A percentile compares a stretch with the other conserved stretches of the same genome.
Conservation (phyloP, 225 moss, liverwort and hornwort genomes). For the Climacium dendroides region DNA sequence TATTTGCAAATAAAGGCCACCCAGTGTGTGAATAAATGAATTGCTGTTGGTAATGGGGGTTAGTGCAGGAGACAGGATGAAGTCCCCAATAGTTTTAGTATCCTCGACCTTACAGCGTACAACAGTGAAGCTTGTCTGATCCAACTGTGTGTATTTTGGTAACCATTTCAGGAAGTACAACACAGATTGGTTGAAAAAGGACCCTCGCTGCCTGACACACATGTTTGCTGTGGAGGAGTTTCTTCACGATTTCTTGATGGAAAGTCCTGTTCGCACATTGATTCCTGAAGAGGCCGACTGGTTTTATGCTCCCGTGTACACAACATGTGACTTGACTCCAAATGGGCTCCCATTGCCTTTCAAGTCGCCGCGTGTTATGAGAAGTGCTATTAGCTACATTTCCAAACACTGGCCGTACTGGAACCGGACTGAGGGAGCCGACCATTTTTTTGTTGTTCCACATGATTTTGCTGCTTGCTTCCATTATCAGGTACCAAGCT, state of each 20-base stretch:
- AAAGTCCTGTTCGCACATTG: constrained; percentile 67
- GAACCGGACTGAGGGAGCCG: constrained; percentile 82
- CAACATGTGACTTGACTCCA: constrained; percentile 75
- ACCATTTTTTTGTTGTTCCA: constrained; percentile 80
- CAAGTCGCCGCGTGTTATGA: constrained; percentile 74
- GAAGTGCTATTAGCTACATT: constrained; percentile 70
- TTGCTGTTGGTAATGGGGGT: neutral
- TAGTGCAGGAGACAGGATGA: neutral
- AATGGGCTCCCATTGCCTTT: constrained; percentile 81
- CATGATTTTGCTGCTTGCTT: constrained; percentile 92
- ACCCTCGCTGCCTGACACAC: constrained; percentile 67
- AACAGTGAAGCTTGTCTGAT: neutral
- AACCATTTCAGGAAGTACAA: constrained; percentile 43
- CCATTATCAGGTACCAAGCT: constrained; percentile 63
- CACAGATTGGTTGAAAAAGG: constrained; percentile 50
- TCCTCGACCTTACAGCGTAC: neutral
- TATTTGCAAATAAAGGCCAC: neutral
- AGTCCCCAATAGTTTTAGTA: neutral
- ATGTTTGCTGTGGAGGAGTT: constrained; percentile 84
- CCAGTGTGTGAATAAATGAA: neutral
- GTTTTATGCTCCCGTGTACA: constrained; percentile 83
- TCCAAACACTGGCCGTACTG: constrained; percentile 72
- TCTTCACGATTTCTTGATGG: constrained; percentile 58
- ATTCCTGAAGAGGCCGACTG: constrained; percentile 79
- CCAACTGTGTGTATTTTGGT: neutral